These are phyloP conservation scores for Tubosaeta sp. DNA, from an alignment of 768 basidiomycete species.

Conservation along the genomic window DNA sequence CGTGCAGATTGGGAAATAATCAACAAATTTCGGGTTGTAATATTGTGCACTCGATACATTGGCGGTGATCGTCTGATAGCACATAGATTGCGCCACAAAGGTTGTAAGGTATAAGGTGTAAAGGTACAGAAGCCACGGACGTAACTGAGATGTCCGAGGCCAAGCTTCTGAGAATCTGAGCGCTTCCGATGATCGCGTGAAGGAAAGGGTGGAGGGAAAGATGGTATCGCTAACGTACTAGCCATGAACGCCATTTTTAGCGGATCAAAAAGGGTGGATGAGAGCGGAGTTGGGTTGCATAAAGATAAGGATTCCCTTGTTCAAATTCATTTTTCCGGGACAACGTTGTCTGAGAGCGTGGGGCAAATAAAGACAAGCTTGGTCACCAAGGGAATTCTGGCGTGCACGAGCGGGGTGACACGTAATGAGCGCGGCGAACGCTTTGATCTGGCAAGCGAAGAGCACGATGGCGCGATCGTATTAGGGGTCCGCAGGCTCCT, in stretches of 20 bases:
- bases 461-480: background rate
- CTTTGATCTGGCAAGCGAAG: background rate
- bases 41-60: constrained; percentile 11
- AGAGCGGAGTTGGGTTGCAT: constrained; percentile 10
- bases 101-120: constrained; percentile 13
- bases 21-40: constrained; percentile 6
- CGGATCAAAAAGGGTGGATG: constrained; percentile 17
- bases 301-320: constrained; percentile 17
- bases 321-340: constrained; percentile 16
- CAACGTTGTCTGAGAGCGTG: constrained; percentile 4
- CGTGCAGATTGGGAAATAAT: constrained; percentile 15
- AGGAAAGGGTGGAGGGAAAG: constrained; percentile 11
- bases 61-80: constrained; percentile 22
- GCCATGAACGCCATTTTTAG: constrained; percentile 13
- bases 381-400: constrained; percentile 3
- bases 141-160: constrained; percentile 33
- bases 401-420: constrained; percentile 4
- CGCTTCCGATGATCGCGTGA: constrained; percentile 24
- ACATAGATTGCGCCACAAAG: constrained; percentile 30
- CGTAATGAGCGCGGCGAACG: constrained; percentile 3
- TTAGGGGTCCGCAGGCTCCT: constrained; percentile 13
- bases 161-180: constrained; percentile 28
- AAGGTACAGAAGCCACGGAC: constrained; percentile 30
- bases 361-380: constrained; percentile 1
- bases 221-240: constrained; percentile 15